These are phyloP conservation scores for Aspergillus awamori DNA, from an alignment of 2,329 filamentous ascomycete genomes.

Conservation along the genomic window DNA sequence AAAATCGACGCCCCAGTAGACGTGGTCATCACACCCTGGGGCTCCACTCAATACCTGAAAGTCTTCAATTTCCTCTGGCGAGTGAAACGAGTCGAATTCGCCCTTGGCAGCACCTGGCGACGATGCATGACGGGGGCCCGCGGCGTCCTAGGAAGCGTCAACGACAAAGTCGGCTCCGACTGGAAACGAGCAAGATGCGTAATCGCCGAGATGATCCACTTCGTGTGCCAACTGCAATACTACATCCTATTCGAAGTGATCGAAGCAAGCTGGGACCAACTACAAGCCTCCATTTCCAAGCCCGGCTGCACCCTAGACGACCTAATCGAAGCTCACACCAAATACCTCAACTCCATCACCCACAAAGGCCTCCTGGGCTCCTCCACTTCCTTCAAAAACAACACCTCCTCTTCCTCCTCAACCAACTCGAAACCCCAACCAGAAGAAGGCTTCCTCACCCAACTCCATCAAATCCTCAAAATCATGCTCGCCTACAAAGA, in stretches of 20 bases:
- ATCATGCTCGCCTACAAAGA: constrained; percentile 94
- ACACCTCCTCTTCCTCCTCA: constrained; percentile 32
- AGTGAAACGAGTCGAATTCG: constrained; percentile 96
- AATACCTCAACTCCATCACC: constrained; percentile 90
- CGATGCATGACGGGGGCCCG: constrained; percentile 93
- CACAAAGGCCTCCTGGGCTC: constrained; percentile 92
- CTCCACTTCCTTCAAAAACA: constrained; percentile 40
- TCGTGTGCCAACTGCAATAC: constrained; percentile 94
- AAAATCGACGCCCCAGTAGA: constrained; percentile 96
- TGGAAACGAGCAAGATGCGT: constrained; percentile 91
- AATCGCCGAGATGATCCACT: constrained; percentile 97
- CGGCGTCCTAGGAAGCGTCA: constrained; percentile 80
- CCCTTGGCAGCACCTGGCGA: constrained; percentile 85
- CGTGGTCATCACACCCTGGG: constrained; percentile 95
- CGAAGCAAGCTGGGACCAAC: constrained; percentile 89
- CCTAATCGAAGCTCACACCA: constrained; percentile 85
- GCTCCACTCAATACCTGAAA: constrained; percentile 93
- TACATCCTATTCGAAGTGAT: constrained; percentile 99
- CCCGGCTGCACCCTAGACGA: constrained; percentile 93
- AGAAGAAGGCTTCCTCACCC: constrained; percentile 81
- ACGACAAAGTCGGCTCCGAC: constrained; percentile 71
- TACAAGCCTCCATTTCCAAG: constrained; percentile 79
- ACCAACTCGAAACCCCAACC: constrained; percentile 39
- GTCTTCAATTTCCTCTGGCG: constrained; percentile 99
- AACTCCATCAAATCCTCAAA: constrained; percentile 89